phyloP scores from a whole-genome alignment of 2,329 filamentous ascomycete genomes.

The Trichoderma koningiopsis region DNA sequence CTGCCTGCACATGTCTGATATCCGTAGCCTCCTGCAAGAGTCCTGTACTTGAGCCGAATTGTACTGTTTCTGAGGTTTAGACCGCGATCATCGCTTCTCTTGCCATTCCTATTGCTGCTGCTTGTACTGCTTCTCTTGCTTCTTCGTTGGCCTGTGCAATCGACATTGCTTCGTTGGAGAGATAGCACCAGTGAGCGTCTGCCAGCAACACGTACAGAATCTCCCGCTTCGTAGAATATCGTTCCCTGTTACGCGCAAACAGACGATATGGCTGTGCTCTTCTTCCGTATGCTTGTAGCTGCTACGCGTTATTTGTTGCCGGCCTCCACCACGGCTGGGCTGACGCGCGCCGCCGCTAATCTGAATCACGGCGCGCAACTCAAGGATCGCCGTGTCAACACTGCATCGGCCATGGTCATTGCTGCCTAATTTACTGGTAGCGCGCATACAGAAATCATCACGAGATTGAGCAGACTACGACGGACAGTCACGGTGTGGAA shows the following conservation, averaged over 20 bases:
- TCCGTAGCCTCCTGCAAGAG: no score
- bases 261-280: background rate
- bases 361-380: background rate
- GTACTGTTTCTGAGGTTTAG: no score
- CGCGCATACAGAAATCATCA: no score
- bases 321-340: background rate
- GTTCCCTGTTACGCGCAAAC: background rate
- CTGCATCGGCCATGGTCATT: background rate
- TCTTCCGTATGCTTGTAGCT: background rate
- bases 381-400: background rate
- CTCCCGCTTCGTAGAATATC: background rate
- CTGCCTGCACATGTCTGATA: no score
- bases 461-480: no score
- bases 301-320: background rate
- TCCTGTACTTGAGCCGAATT: no score
- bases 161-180: background rate
- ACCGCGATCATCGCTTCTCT: no score
- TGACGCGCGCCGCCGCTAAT: background rate
- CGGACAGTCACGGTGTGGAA: background rate
- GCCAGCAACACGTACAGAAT: background rate
- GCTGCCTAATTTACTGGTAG: background rate
- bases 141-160: background rate
- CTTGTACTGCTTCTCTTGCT: background rate
- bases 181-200: background rate
- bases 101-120: background rate